A percentile compares a stretch with the other conserved stretches of the same genome.
Evolutionary conservation across 2,329 filamentous ascomycete genomes (phyloP).

Genomic region (Fusarium continuum): DNA sequence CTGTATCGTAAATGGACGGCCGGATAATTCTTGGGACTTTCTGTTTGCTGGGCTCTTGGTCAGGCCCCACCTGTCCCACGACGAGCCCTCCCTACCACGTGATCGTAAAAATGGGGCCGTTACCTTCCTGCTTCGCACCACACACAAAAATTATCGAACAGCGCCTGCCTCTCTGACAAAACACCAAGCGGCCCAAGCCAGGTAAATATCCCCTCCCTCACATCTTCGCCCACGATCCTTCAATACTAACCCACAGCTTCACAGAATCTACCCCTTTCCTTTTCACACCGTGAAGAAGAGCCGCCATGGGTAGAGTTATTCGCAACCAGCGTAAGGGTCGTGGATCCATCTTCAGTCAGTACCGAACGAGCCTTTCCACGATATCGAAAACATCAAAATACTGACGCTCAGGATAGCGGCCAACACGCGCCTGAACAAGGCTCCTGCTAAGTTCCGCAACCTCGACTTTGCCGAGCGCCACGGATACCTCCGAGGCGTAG

Average conservation of each 20-base stretch:
- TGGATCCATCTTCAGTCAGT: conserved; percentile 67
- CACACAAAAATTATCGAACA: conserved; percentile 52
- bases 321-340: conserved; percentile 72
- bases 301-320: conserved; percentile 68
- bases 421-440: conserved; percentile 92
- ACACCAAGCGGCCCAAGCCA: conserved; percentile 54
- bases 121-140: conserved; percentile 37
- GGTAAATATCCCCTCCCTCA: conserved; percentile 46
- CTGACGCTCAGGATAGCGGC: conserved; percentile 64
- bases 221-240: conserved; percentile 40
- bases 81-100: conserved; percentile 44
- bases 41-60: neutral
- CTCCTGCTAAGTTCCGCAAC: conserved; percentile 84
- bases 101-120: conserved; percentile 46
- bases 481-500: conserved; percentile 96
- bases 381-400: conserved; percentile 41
- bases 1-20: neutral
- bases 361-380: conserved; percentile 39
- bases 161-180: conserved; percentile 47
- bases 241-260: conserved; percentile 45
- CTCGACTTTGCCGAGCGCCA: conserved; percentile 97
- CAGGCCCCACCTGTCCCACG: conserved; percentile 11
- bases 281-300: conserved; percentile 49
- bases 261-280: conserved; percentile 47
- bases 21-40: conserved; percentile 16